Base-by-base conservation (phyloP, 805 yeast genomes). In the Suhomyces tanzawaensis region DNA sequence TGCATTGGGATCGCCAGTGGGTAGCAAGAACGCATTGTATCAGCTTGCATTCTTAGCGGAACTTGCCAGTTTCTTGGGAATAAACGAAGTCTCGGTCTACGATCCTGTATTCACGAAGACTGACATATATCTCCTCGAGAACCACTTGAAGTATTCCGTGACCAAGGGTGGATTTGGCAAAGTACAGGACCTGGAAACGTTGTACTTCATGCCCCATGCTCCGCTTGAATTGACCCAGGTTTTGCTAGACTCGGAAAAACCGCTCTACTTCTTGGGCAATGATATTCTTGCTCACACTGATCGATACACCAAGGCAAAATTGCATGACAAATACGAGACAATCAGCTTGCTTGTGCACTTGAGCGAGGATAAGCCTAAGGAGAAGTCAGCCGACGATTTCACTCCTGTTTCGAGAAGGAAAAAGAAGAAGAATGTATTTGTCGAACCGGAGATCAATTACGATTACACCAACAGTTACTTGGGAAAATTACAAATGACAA, bases 181-280 rank as follows among this genome's bases (percentile, higher is more conserved):
- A 3, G 12, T 3, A 9, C 5, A 13, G 18, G 13, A 7, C 1
- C 18, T 21, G 7, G 52, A 55, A 41, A 49, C 45, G 4, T 57
- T 85, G 2, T 82, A 65, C 54, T 85, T 77, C 51, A 66, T 85
- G 32, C 95, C 95, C 0, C 95, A 85, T 61, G 91, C 90, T 0
- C 86, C 88, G 1, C 57, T 82, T 27, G 65, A 57, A 13, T 49
- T 79, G 13, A 74, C 82, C 1, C 71, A 77, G 28, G n/a, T 18
- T 1, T 44, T 79, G 1, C 35, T 78, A 9, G 29, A 29, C 2
- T 17, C 40, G 0, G 55, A 61, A 16, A 19, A 52, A 23, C 78
- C 82, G 2, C 37, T 29, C n/a, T 50, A 58, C 24, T 44, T 75
- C 30, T 54, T 81, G 14, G 80, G 79, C 4, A 81, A 81, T 48